Percentiles rank a stretch among this genome's conserved stretches.
These are phyloP conservation scores for Apiotrichum akiyoshidainum DNA, from an alignment of 1,284 basidiomycete species.

Conservation along the genomic window DNA sequence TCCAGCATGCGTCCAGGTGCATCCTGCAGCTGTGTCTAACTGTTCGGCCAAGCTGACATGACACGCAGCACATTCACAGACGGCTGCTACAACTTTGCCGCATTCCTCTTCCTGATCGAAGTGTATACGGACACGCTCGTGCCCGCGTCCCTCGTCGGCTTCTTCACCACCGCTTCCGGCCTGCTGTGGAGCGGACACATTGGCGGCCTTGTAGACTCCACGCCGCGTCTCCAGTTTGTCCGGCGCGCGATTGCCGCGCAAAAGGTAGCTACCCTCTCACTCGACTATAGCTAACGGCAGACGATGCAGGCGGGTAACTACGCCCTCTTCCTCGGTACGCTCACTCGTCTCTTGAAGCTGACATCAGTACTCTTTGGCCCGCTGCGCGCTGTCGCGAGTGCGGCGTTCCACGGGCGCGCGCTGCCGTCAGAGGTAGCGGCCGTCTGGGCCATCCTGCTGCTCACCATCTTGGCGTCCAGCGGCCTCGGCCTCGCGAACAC, in stretches of 20 bases:
- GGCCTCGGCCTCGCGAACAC: conserved; percentile 48
- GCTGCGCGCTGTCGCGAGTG: conserved; percentile 20
- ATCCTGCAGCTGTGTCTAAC: background rate
- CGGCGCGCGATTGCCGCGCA: conserved; percentile 48
- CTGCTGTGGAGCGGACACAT: conserved; percentile 48
- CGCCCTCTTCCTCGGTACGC: conserved; percentile 42
- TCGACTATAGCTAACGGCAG: background rate
- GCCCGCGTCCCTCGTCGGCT: conserved; percentile 54
- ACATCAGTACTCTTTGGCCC: conserved; percentile 41
- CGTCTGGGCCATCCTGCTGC: conserved; percentile 38
- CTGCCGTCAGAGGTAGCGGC: conserved; percentile 8
- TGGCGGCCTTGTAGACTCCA: conserved; percentile 50
- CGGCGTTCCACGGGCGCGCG: conserved; percentile 24
- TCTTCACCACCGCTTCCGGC: conserved; percentile 49
- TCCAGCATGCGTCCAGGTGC: conserved; percentile 38
- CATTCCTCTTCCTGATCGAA: conserved; percentile 45
- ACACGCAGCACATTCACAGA: conserved; percentile 26
- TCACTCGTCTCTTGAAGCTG: background rate
- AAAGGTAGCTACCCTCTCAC: conserved; percentile 34
- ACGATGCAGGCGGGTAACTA: conserved; percentile 31
- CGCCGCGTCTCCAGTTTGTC: conserved; percentile 34
- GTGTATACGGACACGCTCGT: conserved; percentile 47
- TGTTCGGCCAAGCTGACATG: background rate
- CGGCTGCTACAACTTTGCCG: conserved; percentile 34
- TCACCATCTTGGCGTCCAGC: conserved; percentile 45